A percentile compares a stretch with the other conserved stretches of the same genome.
phyloP scores from a whole-genome alignment of 2,329 filamentous ascomycete genomes.

The Ilyonectria robusta region DNA sequence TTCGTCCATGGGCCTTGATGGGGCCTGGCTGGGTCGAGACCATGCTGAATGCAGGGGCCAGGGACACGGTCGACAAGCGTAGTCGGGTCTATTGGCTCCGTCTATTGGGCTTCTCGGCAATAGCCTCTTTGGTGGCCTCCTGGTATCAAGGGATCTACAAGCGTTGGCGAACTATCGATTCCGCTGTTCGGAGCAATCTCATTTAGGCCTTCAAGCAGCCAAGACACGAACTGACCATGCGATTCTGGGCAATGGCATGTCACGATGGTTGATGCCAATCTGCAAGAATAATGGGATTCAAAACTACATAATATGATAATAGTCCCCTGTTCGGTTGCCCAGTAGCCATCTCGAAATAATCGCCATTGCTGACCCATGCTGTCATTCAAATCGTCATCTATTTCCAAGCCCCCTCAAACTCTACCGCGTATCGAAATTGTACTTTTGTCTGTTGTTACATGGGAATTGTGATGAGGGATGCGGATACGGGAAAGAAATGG shows the following conservation, averaged over 20 bases:
- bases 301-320: background rate
- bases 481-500: slow-evolving; percentile 6
- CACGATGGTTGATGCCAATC: background rate
- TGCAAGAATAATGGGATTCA: background rate
- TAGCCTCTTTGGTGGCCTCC: background rate
- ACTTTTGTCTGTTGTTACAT: slow-evolving; percentile 12
- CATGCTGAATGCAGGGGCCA: slow-evolving; percentile 6
- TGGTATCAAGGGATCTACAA: background rate
- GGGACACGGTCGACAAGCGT: background rate
- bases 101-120: background rate
- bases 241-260: background rate
- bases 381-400: background rate
- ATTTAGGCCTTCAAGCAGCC: background rate
- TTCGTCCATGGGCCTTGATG: background rate
- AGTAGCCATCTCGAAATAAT: background rate
- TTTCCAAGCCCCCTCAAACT: background rate
- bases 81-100: background rate
- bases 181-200: background rate
- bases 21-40: background rate
- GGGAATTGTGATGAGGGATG: slow-evolving; percentile 1
- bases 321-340: background rate
- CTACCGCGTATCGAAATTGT: slow-evolving; percentile 7
- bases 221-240: background rate
- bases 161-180: background rate
- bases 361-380: background rate